phyloP scores from a whole-genome alignment of 352 stramenopile genomes.

The Globisporangium paroecandrum region DNA sequence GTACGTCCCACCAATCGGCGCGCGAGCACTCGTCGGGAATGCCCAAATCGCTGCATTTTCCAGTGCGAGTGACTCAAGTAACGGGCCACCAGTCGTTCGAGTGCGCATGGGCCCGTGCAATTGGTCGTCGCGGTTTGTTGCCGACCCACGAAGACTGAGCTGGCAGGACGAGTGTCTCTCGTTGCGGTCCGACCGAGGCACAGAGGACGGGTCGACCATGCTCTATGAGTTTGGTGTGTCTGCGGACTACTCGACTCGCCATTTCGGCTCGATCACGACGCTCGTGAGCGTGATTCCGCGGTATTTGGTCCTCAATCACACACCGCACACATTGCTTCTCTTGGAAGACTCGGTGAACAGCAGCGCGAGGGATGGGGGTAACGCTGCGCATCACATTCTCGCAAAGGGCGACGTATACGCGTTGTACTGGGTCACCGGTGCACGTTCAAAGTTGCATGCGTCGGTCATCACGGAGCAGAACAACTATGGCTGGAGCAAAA shows the following conservation, averaged over 20 bases:
- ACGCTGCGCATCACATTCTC: slow-evolving; percentile 72
- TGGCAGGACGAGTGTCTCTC: slow-evolving; percentile 84
- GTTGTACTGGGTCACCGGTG: slow-evolving; percentile 69
- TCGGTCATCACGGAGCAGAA: slow-evolving; percentile 47
- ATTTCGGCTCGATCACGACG: slow-evolving; percentile 82
- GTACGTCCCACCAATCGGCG: slow-evolving; percentile 50
- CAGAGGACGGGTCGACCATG: slow-evolving; percentile 28
- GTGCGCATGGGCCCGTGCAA: slow-evolving; percentile 50
- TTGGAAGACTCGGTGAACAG: slow-evolving; percentile 34
- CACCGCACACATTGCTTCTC: slow-evolving; percentile 61
- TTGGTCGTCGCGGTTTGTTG: slow-evolving; percentile 72
- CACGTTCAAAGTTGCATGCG: slow-evolving; percentile 43
- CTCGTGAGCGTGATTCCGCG: slow-evolving; percentile 81
- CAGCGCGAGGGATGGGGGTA: slow-evolving; percentile 15
- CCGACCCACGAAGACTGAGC: slow-evolving; percentile 66
- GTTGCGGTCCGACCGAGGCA: slow-evolving; percentile 30
- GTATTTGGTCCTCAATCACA: slow-evolving; percentile 73
- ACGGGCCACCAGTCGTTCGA: slow-evolving; percentile 40
- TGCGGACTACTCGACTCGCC: slow-evolving; percentile 72
- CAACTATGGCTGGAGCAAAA: slow-evolving; percentile 64
- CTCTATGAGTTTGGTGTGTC: slow-evolving; percentile 83
- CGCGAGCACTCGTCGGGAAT: slow-evolving; percentile 66
- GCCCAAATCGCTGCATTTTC: slow-evolving; percentile 77
- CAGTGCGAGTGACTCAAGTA: slow-evolving; percentile 25
- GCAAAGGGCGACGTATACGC: slow-evolving; percentile 68